These are phyloP conservation scores for Thermochaetoides dissita DNA, from an alignment of 2,329 filamentous ascomycete genomes.

Conservation along the genomic window DNA sequence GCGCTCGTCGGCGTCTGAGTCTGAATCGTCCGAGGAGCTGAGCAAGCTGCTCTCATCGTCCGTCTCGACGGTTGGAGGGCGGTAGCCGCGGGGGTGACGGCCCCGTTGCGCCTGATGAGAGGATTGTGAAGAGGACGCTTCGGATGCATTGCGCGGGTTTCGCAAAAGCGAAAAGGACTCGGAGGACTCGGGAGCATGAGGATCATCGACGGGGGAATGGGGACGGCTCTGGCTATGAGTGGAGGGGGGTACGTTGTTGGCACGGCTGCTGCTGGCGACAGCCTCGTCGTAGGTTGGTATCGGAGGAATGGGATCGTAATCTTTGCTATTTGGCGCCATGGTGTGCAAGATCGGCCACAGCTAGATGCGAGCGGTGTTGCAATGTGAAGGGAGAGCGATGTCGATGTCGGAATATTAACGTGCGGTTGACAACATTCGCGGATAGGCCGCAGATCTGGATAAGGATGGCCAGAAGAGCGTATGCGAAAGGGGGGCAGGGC, in stretches of 20 bases:
- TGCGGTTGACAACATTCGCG: too few species aligned
- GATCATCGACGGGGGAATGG: slow-evolving; percentile 43
- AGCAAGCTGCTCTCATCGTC: slow-evolving; percentile 50
- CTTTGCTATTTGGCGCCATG: slow-evolving; percentile 2
- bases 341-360: neutral
- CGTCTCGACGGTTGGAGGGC: slow-evolving; percentile 64
- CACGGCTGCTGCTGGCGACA: slow-evolving; percentile 42
- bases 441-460: neutral
- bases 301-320: slow-evolving; percentile 51
- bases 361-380: too few species aligned
- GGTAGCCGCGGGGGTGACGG: slow-evolving; percentile 47
- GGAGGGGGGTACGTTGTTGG: slow-evolving; percentile 3
- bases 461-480: neutral
- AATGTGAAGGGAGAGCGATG: too few species aligned
- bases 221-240: slow-evolving; percentile 29
- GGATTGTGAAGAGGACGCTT: slow-evolving; percentile 21
- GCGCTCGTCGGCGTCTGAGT: slow-evolving; percentile 29
- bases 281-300: slow-evolving; percentile 81
- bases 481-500: neutral
- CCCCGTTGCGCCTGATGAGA: slow-evolving; percentile 11
- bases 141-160: slow-evolving; percentile 31
- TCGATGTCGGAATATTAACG: too few species aligned
- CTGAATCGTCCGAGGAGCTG: slow-evolving; percentile 27
- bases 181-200: slow-evolving; percentile 53
- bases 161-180: slow-evolving; percentile 67